Percentiles rank a stretch among this genome's conserved stretches.
Conservation (phyloP, 352 stramenopile species). For the Phytophthora idaei region DNA sequence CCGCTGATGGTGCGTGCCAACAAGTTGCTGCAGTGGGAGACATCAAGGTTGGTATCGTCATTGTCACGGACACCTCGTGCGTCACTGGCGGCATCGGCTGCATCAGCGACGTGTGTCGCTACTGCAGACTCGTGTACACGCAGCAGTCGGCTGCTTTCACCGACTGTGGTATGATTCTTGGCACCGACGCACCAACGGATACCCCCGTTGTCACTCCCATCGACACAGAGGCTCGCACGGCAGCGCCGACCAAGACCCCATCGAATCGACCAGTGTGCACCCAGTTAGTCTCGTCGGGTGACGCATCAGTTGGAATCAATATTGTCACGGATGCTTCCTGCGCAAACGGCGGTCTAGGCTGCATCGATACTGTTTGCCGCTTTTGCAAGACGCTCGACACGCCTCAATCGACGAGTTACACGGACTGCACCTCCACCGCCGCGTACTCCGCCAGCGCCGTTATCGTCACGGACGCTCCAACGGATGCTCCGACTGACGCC, state of each 20-base stretch:
- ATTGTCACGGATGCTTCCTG: slow-evolving; percentile 40
- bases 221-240: slow-evolving; percentile 7
- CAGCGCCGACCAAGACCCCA: slow-evolving; percentile 6
- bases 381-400: slow-evolving; percentile 44
- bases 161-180: slow-evolving; percentile 26
- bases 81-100: slow-evolving; percentile 38
- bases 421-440: slow-evolving; percentile 22
- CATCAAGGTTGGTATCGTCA: slow-evolving; percentile 34
- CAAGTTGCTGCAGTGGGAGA: slow-evolving; percentile 22
- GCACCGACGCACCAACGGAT: not conserved
- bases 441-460: slow-evolving; percentile 5
- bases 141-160: slow-evolving; percentile 30
- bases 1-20: slow-evolving; percentile 7
- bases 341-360: slow-evolving; percentile 35
- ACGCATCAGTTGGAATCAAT: slow-evolving; percentile 33
- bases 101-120: slow-evolving; percentile 37
- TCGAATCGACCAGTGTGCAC: slow-evolving; percentile 7
- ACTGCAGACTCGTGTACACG: slow-evolving; percentile 36
- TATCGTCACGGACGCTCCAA: slow-evolving; percentile 1
- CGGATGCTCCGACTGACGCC: not conserved
- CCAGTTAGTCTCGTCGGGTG: slow-evolving; percentile 29
- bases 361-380: slow-evolving; percentile 42
- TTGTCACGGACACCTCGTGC: slow-evolving; percentile 35
- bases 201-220: not conserved
- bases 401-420: slow-evolving; percentile 26